A percentile compares a stretch with the other conserved stretches of the same genome.
Evolutionary conservation across 2,329 filamentous ascomycete species (phyloP).

Genomic region (Colletotrichum falcatum): DNA sequence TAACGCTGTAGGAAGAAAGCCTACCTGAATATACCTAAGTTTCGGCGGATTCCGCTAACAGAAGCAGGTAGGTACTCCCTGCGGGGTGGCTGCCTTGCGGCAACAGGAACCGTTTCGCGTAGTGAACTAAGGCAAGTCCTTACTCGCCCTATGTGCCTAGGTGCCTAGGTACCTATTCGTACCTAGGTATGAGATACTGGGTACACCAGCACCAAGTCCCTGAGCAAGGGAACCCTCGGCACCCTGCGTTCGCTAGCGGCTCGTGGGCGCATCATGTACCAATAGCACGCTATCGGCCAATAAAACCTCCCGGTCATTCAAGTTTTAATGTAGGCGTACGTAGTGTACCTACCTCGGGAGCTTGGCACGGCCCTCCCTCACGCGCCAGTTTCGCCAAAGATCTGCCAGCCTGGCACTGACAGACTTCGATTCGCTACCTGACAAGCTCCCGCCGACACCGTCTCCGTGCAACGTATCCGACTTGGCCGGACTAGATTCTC

Average conservation of each 20-base stretch:
- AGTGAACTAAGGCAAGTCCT: not conserved
- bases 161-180: no score
- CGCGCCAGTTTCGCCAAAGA: constrained; percentile 36
- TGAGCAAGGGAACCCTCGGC: not conserved
- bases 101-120: not conserved
- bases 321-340: constrained; percentile 23
- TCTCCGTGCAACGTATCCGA: constrained; percentile 34
- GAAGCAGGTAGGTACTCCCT: not conserved
- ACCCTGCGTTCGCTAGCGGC: constrained; percentile 12
- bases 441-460: constrained; percentile 20
- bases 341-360: constrained; percentile 32
- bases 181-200: no score
- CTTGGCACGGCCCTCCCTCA: constrained; percentile 36
- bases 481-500: constrained; percentile 20
- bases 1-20: constrained; percentile 1
- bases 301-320: constrained; percentile 11
- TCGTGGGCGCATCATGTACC: not conserved
- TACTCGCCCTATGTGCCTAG: not conserved
- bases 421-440: constrained; percentile 11
- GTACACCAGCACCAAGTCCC: not conserved
- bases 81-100: constrained; percentile 21
- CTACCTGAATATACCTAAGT: no score
- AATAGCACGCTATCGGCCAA: constrained; percentile 8
- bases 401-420: constrained; percentile 35
- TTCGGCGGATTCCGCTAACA: not conserved